phyloP scores from a whole-genome alignment of 1,139 yeast species.

The Meyerozyma guilliermondii region DNA sequence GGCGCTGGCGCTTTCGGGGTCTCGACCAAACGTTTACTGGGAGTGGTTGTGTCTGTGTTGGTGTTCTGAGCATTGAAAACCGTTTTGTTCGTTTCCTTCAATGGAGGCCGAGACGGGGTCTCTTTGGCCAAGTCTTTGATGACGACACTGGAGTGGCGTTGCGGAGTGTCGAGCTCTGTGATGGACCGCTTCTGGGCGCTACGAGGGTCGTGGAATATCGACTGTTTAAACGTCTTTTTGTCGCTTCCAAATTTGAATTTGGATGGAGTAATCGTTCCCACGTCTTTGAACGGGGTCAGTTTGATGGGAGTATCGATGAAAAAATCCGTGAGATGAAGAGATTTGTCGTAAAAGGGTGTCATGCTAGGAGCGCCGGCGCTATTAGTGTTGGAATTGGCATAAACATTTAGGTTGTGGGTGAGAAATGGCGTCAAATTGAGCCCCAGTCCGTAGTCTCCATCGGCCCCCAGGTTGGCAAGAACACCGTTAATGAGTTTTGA shows the following conservation, averaged over 20 bases:
- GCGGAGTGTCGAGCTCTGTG: slow-evolving; percentile 38
- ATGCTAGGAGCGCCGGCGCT: slow-evolving; percentile 14
- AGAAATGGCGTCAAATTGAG: slow-evolving; percentile 42
- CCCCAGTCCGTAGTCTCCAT: slow-evolving; percentile 33
- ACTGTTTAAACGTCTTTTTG: slow-evolving; percentile 14
- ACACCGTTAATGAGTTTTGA: slow-evolving; percentile 20
- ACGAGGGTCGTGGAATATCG: slow-evolving; percentile 17
- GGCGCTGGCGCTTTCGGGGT: slow-evolving; percentile 4
- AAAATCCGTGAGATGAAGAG: slow-evolving; percentile 39
- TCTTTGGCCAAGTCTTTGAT: slow-evolving; percentile 1
- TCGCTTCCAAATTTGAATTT: slow-evolving; percentile 28
- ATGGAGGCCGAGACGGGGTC: slow-evolving; percentile 6
- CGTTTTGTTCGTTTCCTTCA: slow-evolving; percentile 5
- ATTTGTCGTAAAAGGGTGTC: slow-evolving; percentile 43
- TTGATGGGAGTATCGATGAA: slow-evolving; percentile 43
- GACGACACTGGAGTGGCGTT: slow-evolving; percentile 29
- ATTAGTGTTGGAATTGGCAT: not conserved
- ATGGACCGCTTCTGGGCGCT: slow-evolving; percentile 32
- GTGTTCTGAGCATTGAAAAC: slow-evolving; percentile 2
- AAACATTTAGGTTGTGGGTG: slow-evolving; percentile 30
- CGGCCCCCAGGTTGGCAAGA: slow-evolving; percentile 10
- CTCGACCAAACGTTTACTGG: not conserved
- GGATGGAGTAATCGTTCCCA: slow-evolving; percentile 42
- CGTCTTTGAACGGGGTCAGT: slow-evolving; percentile 27
- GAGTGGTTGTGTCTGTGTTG: slow-evolving; percentile 4